phyloP scores from a whole-genome alignment of 2,329 filamentous ascomycete genomes.

The Botryosphaeria dothidea region DNA sequence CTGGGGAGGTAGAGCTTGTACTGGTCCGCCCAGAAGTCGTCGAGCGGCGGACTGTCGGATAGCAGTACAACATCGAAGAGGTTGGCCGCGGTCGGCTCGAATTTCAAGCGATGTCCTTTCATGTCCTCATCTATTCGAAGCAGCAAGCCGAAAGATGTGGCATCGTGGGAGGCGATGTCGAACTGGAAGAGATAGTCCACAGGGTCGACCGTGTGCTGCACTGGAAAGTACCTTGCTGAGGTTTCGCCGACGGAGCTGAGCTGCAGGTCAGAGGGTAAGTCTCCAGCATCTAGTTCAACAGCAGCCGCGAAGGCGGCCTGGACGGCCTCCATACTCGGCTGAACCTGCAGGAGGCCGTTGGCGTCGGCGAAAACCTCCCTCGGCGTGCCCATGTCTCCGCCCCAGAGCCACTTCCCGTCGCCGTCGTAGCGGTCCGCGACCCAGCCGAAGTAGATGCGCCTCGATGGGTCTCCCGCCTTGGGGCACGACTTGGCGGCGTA shows the following conservation, averaged over 20 bases:
- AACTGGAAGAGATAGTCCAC: constrained; percentile 13
- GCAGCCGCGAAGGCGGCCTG: background rate
- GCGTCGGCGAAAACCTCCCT: constrained; percentile 33
- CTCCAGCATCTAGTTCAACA: background rate
- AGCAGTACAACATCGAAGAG: constrained; percentile 27
- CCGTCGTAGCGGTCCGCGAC: constrained; percentile 35
- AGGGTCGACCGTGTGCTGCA: background rate
- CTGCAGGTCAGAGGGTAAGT: background rate
- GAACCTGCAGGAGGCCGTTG: constrained; percentile 29
- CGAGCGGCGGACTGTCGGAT: constrained; percentile 35
- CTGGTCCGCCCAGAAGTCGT: constrained; percentile 44
- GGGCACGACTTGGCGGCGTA: constrained; percentile 38
- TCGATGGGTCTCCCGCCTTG: constrained; percentile 28
- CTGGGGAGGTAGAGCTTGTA: constrained; percentile 35
- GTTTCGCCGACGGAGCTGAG: background rate
- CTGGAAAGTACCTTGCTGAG: background rate
- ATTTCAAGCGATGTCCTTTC: constrained; percentile 20
- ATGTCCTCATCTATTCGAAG: constrained; percentile 19
- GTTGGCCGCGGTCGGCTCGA: constrained; percentile 3
- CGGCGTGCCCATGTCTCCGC: constrained; percentile 37
- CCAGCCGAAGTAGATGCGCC: constrained; percentile 39
- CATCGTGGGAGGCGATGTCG: background rate
- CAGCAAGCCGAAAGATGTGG: constrained; percentile 20
- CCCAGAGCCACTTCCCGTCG: constrained; percentile 42
- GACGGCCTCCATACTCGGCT: constrained; percentile 19